Evolutionary conservation across 1,284 basidiomycete genomes (phyloP).

Genomic region (Coniophora puteana): DNA sequence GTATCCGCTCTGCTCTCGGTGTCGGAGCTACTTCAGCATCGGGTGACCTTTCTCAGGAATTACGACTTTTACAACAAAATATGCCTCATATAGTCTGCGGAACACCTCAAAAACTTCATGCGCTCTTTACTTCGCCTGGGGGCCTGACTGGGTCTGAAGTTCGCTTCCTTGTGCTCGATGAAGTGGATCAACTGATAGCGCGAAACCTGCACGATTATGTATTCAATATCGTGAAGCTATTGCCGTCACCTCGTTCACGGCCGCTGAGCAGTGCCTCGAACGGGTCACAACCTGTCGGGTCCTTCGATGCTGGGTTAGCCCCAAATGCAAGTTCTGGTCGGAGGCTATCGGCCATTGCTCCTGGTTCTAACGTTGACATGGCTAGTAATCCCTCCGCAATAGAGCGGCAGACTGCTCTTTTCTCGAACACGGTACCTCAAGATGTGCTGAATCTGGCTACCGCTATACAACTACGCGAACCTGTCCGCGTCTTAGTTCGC

Average conservation of each 20-base stretch:
- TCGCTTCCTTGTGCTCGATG: conserved; percentile 90
- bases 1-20: conserved; percentile 83
- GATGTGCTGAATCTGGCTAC: conserved; percentile 90
- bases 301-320: conserved; percentile 54
- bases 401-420: conserved; percentile 94
- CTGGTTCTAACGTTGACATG: conserved; percentile 39
- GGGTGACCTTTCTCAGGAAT: conserved; percentile 70
- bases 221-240: conserved; percentile 84
- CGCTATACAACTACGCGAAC: conserved; percentile 87
- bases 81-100: conserved; percentile 95
- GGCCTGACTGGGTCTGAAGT: conserved; percentile 80
- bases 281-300: conserved; percentile 28
- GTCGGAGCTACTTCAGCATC: conserved; percentile 70
- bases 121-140: conserved; percentile 81
- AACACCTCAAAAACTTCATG: conserved; percentile 93
- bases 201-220: conserved; percentile 96
- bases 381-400: conserved; percentile 34
- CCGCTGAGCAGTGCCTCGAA: conserved; percentile 39
- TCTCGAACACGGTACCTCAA: conserved; percentile 93
- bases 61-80: conserved; percentile 84
- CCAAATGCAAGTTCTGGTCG: conserved; percentile 53
- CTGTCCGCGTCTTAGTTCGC: conserved; percentile 92
- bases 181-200: conserved; percentile 97
- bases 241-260: conserved; percentile 82
- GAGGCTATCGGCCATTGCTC: conserved; percentile 54